Base-by-base conservation (phyloP, 768 basidiomycete genomes). In the Tricholoma sp. region DNA sequence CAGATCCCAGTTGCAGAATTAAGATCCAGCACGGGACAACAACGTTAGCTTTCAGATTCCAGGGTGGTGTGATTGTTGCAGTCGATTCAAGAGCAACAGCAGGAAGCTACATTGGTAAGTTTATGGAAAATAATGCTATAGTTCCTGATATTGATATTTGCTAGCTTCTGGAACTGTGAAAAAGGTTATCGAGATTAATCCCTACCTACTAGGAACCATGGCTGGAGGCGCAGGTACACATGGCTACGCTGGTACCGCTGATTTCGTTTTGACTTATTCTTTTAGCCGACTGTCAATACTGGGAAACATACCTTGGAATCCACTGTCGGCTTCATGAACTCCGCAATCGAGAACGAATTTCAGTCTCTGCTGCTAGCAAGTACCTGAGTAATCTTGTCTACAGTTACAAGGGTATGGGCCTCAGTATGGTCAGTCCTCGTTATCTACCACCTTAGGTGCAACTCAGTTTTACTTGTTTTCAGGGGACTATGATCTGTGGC, bases 131-230 rank as follows among this genome's bases (percentile, higher is more conserved):
- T 12, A 6, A 18, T n/a, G 10, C 32, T 2, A 11, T 33, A 17
- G 50, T 31, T 42, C 60, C 52, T 59, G 32, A 53, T 24, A 15
- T 9, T 32, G n/a, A 18, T 58, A 33, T 29, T 20, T 55, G 39
- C 28, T 66, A 98, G 96, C 96, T 0, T 93, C 88, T 17, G 95
- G 96, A 53, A 98, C 96, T 13, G 93, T 99, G 59, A 98, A 96
- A 80, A 99, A 98, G 79, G 95, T 99, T 61, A 98, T 99, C 64
- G 97, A 99, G 76, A 99, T 99, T 74, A 98, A 98, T 76, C 93
- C 93, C 41, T 98, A 94, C 76, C 75, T 99, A 50, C 82, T 99
- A n/a, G 97, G 97, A 59, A 99, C 97, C 1, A 98, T 99, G 96
- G 97, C 97, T 59, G 97, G 97, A 73, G 96, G 96, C 72, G 97